Evolutionary conservation across 2,329 filamentous ascomycete genomes (phyloP), one percentile per base, ranked within the genome.

Genomic region (Corynespora cassiicola): DNA sequence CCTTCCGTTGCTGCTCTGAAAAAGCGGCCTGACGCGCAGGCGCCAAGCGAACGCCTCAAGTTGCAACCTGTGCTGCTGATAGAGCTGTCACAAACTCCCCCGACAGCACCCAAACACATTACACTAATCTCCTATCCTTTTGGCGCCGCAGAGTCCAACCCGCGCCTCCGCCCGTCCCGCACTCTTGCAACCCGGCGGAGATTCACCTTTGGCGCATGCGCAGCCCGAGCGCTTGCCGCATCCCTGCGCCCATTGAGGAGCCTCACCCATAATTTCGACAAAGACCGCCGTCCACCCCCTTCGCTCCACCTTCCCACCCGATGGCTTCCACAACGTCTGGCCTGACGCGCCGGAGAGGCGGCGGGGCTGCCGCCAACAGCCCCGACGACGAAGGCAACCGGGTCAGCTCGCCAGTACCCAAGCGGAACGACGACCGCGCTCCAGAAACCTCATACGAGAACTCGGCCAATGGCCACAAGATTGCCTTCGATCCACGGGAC

Each of bases 401-500:
- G 63, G 84, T 87, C 55, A 77, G 79, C 60, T 86, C 84, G 32
- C 84, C 85, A 24, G 76, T 76, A 41, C 81, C 84, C 47, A 71
- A 73, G 77, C 82, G 75, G 74, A 82, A 75, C 76, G 81, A 75
- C 46, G 76, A 76, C 57, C 73, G 78, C 50, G 69, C 72, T 14
- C 81, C 81, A 38, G 83, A 85, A 74, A 96, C 94, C 45, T 92
- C 87, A 62, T 97, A 95, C 77, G 87, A 91, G 74, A 90, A 70
- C 61, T 74, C 87, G 69, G 92, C 95, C 73, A 96, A 96, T 75
- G 94, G 94, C 54, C 94, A 97, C 80, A 96, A 95, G 79, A 97
- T 99, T 71, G 94, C 91, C 42, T 99, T 90, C 70, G 94, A 99
- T 71, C 94, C 94, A 43, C 82, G 92, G 71, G 94, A 99, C 72